phyloP scores from a whole-genome alignment of 2,329 filamentous ascomycete species.

The Triangularia verruculosa region DNA sequence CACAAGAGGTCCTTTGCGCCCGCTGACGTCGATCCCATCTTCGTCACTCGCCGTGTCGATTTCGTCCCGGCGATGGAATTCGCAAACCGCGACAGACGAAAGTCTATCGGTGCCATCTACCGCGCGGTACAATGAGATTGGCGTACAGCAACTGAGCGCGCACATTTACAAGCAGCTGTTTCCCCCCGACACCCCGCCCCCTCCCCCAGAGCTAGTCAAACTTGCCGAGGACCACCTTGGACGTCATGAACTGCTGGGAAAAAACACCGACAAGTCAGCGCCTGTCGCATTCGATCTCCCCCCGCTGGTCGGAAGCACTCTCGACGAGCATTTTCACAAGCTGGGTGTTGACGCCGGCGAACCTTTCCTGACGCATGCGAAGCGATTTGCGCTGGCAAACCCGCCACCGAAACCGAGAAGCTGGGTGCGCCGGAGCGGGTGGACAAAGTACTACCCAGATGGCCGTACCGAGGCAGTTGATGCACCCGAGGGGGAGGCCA shows the following conservation, averaged over 20 bases:
- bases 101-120: constrained; percentile 49
- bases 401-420: constrained; percentile 59
- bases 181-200: constrained; percentile 56
- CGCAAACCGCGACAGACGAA: constrained; percentile 7
- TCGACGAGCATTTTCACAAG: constrained; percentile 93
- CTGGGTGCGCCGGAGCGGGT: constrained; percentile 80
- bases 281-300: constrained; percentile 88
- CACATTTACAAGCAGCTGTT: constrained; percentile 85
- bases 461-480: constrained; percentile 68
- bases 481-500: constrained; percentile 73
- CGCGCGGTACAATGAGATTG: constrained; percentile 85
- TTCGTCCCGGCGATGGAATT: constrained; percentile 24
- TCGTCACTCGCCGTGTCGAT: background rate
- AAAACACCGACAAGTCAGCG: constrained; percentile 72
- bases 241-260: constrained; percentile 83
- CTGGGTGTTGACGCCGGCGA: constrained; percentile 84
- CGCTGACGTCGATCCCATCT: background rate
- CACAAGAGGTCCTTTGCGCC: constrained; percentile 36
- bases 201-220: constrained; percentile 66
- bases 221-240: constrained; percentile 78
- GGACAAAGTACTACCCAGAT: constrained; percentile 86
- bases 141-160: constrained; percentile 86
- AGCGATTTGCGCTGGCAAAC: constrained; percentile 64
- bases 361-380: constrained; percentile 74
- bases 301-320: constrained; percentile 68